Evolutionary conservation across 176 grass and related monocot genomes (phyloP), one percentile per base, ranked within the genome.

Genomic region (Bonia amplexicaulis): DNA sequence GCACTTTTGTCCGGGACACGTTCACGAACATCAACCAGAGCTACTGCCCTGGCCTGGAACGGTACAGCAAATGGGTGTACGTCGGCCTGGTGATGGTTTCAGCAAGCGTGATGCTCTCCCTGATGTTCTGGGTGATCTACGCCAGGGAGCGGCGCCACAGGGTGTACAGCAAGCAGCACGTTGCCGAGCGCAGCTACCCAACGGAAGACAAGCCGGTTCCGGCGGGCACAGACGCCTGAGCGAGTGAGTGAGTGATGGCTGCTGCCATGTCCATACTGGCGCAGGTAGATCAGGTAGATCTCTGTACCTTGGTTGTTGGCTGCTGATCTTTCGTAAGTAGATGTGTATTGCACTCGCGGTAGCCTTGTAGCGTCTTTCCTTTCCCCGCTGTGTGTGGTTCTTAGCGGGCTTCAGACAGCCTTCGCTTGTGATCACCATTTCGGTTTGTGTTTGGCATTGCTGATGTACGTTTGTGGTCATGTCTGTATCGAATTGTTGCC

Each of bases 51-150:
- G 91, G 88, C 42, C 84, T 99, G 69, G 75, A 91, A 44, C 69
- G 74, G 23, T 93, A 96, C 84, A 94, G 91, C 89, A 92, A 80
- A 63, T 92, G 87, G 93, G 88, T 96, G 3, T 99, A 96, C 66
- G n/a, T 94, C 0, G 96, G 96, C 5, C 88, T 99, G 23, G 89
- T 89, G 66, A 90, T 94, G 69, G 91, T 96, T 26, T 99, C 96
- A 0, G 9, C 65, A 2, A 88, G 91, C 0, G 91, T 99, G 69
- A 99, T 94, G 93, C 74, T 96, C 23, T 99, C 96, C 0, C 74
- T 94, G 6, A 85, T 92, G 5, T 99, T 96, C 85, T 99, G 96
- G 93, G 79, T 99, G 57, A 74, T 99, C 69, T 96, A 94, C 33
- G 93, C 91, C 0, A 80, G 93, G 81, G 96, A 99, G 88, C 89